Evolutionary conservation across 371 early-diverging fungal species (phyloP), one percentile per base, ranked within the genome.

Genomic region (Capillidium rhysosporum): DNA sequence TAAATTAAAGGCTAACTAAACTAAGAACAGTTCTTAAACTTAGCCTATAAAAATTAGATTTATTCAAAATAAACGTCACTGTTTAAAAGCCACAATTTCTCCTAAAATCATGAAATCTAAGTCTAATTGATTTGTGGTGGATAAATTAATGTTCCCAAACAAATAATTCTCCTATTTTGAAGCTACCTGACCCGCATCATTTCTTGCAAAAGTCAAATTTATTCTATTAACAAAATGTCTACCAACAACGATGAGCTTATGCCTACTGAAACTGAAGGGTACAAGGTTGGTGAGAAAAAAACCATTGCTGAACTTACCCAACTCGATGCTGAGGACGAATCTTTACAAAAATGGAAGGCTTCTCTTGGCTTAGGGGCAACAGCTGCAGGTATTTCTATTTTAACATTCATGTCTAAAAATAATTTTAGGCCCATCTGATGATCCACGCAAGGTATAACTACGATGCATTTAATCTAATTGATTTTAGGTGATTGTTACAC

Each of bases 311-410:
- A 96, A 67, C 79, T 85, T 60, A 69, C 83, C 56, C 65, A 73
- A 20, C 71, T 96, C 53, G 96, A 96, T 64, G 82, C 86, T 54
- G 68, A 78, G 57, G 96, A 96, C 71, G 92, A 91, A 68, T 89
- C 92, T 23, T 76, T 95, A 49, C 70, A 75, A 57, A 92, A 89
- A 68, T 95, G 96, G 96, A 95, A 95, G 72, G 82, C 80, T 57
- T 86, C 89, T 39, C 79, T 95, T 45, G 95, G 95, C 40, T 69
- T 94, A 49, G 68, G 65, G 43, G 55, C 59, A 18, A 58, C 67
- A 45, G 59, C 66, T 59, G 69, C 76, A 73, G 45, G 41, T 48
- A 49, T 40, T 45, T 45, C 52, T 59, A 20, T 29, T 25, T 16
- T 40, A 29, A n/a, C 30, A 20, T 24, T 52, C 24, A 20, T 28